Evolutionary conservation across 1,139 yeast species (phyloP), one percentile per base, ranked within the genome.

Genomic region (Debaryomycetaceae sp.): DNA sequence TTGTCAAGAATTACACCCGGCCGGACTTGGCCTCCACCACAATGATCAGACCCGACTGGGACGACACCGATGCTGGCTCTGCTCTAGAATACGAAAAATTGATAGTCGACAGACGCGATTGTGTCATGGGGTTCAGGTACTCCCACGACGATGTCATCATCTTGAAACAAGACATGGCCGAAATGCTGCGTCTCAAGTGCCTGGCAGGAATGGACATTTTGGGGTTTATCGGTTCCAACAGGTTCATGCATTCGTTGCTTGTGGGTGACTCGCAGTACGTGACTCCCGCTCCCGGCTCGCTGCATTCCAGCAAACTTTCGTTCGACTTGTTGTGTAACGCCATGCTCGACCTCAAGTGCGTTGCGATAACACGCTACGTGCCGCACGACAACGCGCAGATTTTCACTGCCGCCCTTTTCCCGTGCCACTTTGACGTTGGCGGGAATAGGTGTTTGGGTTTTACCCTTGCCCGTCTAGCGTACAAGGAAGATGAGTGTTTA

Each of bases 401-500:
- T 1, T 68, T 62, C 31, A 60, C 80, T 51, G 75, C 77, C 28
- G 71, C 68, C 1, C 48, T 78, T 36, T 54, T 66, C 23, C 95
- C 90, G 0, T 26, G 47, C 59, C 14, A 22, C 21, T 39, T 47
- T 4, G 34, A 32, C 16, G 33, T 41, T 3, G 36, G 30, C 4
- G 40, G 37, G 1, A 29, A 46, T 13, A 36, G 35, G 28, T 44
- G 51, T 3, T 53, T 53, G 31, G 49, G 57, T 1, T 56, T 68
- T 32, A 43, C 55, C 3, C 44, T 64, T 38, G 50, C 56, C 5
- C 58, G 77, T 25, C 47, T 86, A n/a, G 94, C 96, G 1, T 82
- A 72, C 50, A 67, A 68, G 21, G 95, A 85, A 40, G 96, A 87
- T 46, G 79, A 74, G 39, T 73, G 78, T 37, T 55, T 69, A 11